phyloP scores from a whole-genome alignment of 2,329 filamentous ascomycete species.

The Karstenula rhodostoma region DNA sequence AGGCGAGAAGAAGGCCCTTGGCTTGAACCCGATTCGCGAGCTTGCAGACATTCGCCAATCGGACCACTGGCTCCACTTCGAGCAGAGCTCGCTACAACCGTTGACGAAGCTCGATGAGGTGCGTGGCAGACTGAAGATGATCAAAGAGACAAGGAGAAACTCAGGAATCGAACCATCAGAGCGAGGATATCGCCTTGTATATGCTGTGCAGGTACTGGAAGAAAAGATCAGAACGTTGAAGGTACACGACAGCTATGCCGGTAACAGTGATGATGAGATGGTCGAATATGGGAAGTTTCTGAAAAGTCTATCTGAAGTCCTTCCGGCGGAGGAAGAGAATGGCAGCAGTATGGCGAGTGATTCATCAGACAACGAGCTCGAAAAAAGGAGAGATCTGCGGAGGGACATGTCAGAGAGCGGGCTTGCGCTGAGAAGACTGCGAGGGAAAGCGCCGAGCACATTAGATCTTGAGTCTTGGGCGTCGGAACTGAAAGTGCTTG shows the following conservation, averaged over 20 bases:
- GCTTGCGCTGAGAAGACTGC: constrained; percentile 1
- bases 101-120: constrained; percentile 21
- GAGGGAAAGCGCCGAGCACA: constrained; percentile 7
- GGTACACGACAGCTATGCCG: background rate
- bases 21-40: background rate
- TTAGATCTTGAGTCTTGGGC: constrained; percentile 7
- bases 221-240: constrained; percentile 7
- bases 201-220: constrained; percentile 7
- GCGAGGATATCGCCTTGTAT: background rate
- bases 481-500: background rate
- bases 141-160: constrained; percentile 1
- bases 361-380: background rate
- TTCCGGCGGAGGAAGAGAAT: background rate
- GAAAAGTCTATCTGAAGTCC: constrained; percentile 6
- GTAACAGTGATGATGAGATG: constrained; percentile 5
- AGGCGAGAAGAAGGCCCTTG: background rate
- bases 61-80: constrained; percentile 19
- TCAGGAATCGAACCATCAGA: background rate
- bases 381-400: background rate
- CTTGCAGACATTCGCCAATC: constrained; percentile 9
- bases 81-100: constrained; percentile 10
- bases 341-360: background rate
- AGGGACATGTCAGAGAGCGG: background rate
- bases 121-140: background rate
- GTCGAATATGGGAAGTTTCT: constrained; percentile 14